phyloP scores from a whole-genome alignment of 2,329 filamentous ascomycete species.

The Trematosphaeria pertusa region DNA sequence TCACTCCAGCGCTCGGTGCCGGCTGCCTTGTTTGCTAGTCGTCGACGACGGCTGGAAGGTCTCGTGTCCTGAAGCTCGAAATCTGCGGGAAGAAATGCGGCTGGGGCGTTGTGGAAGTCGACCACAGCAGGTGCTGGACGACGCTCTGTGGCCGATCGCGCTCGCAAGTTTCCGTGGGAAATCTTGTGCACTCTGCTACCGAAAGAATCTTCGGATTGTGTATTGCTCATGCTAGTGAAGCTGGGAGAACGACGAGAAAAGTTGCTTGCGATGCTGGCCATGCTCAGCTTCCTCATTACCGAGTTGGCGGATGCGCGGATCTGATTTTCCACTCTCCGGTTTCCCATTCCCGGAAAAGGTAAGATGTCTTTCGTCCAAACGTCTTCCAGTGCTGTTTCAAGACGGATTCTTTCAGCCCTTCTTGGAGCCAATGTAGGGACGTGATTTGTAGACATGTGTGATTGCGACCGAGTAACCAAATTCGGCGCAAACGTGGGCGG shows the following conservation, averaged over 20 bases:
- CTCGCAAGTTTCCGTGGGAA: slow-evolving; percentile 33
- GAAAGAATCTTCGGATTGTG: slow-evolving; percentile 44
- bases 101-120: slow-evolving; percentile 57
- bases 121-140: slow-evolving; percentile 44
- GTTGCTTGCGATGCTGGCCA: slow-evolving; percentile 77
- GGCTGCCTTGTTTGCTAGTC: slow-evolving; percentile 34
- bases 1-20: slow-evolving; percentile 31
- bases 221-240: slow-evolving; percentile 52
- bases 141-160: slow-evolving; percentile 32
- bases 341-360: slow-evolving; percentile 82
- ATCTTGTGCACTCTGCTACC: slow-evolving; percentile 35
- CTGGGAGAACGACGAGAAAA: slow-evolving; percentile 76
- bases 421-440: slow-evolving; percentile 76
- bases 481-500: slow-evolving; percentile 52
- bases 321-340: slow-evolving; percentile 71
- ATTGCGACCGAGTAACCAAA: slow-evolving; percentile 80
- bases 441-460: slow-evolving; percentile 71
- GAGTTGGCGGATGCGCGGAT: slow-evolving; percentile 82
- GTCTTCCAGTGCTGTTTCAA: slow-evolving; percentile 77
- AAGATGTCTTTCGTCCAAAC: slow-evolving; percentile 84
- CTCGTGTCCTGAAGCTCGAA: slow-evolving; percentile 50
- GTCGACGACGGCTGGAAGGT: slow-evolving; percentile 32
- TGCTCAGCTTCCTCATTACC: slow-evolving; percentile 86
- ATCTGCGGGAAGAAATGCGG: slow-evolving; percentile 56
- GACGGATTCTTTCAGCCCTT: slow-evolving; percentile 75